Percentiles rank a stretch among this genome's conserved stretches.
Conservation (phyloP, 2,329 filamentous ascomycete genomes). For the Alternaria sp. region DNA sequence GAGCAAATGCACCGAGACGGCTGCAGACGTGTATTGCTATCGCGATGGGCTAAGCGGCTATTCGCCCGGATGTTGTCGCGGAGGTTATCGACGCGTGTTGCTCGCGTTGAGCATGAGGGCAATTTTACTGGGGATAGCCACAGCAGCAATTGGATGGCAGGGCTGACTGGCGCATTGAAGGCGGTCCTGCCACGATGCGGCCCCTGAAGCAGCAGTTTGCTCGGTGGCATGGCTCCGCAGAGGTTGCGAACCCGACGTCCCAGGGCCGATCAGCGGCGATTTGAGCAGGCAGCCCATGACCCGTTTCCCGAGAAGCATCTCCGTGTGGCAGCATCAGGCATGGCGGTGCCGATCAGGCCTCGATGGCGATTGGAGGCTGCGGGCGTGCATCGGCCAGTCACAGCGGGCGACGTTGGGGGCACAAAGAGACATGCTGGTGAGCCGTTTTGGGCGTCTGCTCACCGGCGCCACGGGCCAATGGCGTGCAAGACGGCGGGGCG, state of each 20-base stretch:
- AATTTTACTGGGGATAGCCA: slow-evolving; percentile 37
- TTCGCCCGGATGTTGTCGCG: slow-evolving; percentile 18
- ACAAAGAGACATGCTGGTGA: slow-evolving; percentile 22
- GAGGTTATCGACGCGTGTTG: slow-evolving; percentile 31
- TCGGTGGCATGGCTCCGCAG: slow-evolving; percentile 36
- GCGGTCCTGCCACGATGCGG: slow-evolving; percentile 12
- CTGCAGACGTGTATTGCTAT: slow-evolving; percentile 18
- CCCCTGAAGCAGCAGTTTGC: slow-evolving; percentile 17
- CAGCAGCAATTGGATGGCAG: slow-evolving; percentile 15
- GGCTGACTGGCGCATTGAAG: slow-evolving; percentile 21
- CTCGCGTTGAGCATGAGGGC: slow-evolving; percentile 32
- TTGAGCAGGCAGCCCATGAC: slow-evolving; percentile 25
- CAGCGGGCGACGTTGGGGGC: slow-evolving; percentile 29
- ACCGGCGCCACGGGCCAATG: slow-evolving; percentile 30
- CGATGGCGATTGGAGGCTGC: slow-evolving; percentile 23
- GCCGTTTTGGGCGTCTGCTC: slow-evolving; percentile 39
- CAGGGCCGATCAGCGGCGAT: slow-evolving; percentile 35
- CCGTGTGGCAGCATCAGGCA: slow-evolving; percentile 20
- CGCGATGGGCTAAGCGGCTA: slow-evolving; percentile 21
- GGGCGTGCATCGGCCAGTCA: slow-evolving; percentile 32
- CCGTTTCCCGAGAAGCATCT: slow-evolving; percentile 36
- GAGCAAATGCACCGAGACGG: slow-evolving; percentile 27
- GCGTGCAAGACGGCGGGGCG: slow-evolving; percentile 25
- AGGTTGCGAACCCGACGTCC: slow-evolving; percentile 12
- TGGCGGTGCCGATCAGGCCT: slow-evolving; percentile 35